Evolutionary conservation across 2,329 filamentous ascomycete species (phyloP), one percentile per base, ranked within the genome.

Genomic region (Hymenoscyphus occultus): DNA sequence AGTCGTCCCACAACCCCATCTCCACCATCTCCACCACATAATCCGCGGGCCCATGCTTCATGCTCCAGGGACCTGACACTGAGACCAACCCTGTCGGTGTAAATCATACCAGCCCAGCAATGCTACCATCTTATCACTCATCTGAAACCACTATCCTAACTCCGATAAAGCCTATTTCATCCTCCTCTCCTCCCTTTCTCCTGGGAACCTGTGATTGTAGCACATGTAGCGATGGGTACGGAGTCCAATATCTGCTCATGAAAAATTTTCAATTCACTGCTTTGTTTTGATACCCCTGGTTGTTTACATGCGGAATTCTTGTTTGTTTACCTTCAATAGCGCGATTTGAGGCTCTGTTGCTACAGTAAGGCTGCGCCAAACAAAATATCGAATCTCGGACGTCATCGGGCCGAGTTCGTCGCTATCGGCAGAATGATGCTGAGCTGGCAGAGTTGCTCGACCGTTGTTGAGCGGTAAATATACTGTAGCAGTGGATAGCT

Each of bases 131-230:
- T 51, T 51, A 51, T 51, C 45, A 28, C 5, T n/a, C 45, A 28
- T 51, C 45, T 51, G n/a, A 51, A 51, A 22, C 42, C n/a, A n/a
- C 19, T 12, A 51, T 51, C 45, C 28, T 51, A 51, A 22, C 45
- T 51, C 45, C 45, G 45, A 51, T 35, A 51, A 51, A 51, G n/a
- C 45, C 45, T 51, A 51, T 12, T 51, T 48, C 22, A 12, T 51
- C 45, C 22, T 28, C 45, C 45, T 19, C 6, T 14, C 45, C 19
- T 10, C 6, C 3, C 10, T 16, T 3, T 14, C 40, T 14, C 16
- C 1, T 42, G 40, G 40, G 40, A 12, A 42, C 28, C 28, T 28
- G 28, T 28, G 28, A 28, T 2, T 28, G 28, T 28, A 28, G 28
- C 28, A 28, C 28, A 28, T 28, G 28, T 28, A 28, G 28, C 28